Evolutionary conservation across 2,329 filamentous ascomycete genomes (phyloP).

Genomic region (Basipetospora chlamydospora): DNA sequence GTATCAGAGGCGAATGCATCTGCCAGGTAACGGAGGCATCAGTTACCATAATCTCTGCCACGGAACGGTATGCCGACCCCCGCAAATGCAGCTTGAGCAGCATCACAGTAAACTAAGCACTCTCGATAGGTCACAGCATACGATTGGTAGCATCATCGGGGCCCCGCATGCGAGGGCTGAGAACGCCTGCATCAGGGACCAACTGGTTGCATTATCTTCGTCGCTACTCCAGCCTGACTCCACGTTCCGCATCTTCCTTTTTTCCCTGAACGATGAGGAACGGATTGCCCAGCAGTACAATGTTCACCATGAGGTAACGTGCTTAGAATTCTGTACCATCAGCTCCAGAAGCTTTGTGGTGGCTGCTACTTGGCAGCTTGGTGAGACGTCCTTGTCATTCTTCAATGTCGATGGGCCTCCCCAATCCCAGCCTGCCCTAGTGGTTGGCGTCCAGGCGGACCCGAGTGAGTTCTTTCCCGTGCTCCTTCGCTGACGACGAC

Average conservation of each 20-base stretch:
- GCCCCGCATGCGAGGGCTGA: constrained; percentile 17
- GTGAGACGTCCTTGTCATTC: constrained; percentile 3
- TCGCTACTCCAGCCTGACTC: constrained; percentile 14
- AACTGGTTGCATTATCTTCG: constrained; percentile 25
- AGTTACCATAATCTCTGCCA: constrained; percentile 24
- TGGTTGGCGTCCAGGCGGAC: too few relatives aligned
- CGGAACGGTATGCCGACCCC: too few relatives aligned
- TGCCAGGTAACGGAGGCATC: constrained; percentile 40
- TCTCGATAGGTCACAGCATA: constrained; percentile 17
- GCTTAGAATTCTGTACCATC: constrained; percentile 19
- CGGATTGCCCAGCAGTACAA: background rate
- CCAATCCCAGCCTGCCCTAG: too few relatives aligned
- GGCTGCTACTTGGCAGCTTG: constrained; percentile 15
- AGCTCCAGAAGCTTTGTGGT: constrained; percentile 11
- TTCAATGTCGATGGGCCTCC: constrained; percentile 5
- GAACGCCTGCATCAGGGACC: constrained; percentile 25
- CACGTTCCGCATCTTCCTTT: constrained; percentile 1
- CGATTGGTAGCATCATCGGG: constrained; percentile 18
- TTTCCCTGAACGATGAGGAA: background rate
- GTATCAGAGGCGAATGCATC: constrained; percentile 22
- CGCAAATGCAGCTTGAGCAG: too few relatives aligned
- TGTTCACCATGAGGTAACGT: constrained; percentile 28
- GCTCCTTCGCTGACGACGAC: background rate
- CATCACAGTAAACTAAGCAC: too few relatives aligned
- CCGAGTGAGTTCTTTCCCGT: too few relatives aligned